Base-by-base conservation (phyloP, 2,329 filamentous ascomycete species). In the Nothomitra cinnamomea region DNA sequence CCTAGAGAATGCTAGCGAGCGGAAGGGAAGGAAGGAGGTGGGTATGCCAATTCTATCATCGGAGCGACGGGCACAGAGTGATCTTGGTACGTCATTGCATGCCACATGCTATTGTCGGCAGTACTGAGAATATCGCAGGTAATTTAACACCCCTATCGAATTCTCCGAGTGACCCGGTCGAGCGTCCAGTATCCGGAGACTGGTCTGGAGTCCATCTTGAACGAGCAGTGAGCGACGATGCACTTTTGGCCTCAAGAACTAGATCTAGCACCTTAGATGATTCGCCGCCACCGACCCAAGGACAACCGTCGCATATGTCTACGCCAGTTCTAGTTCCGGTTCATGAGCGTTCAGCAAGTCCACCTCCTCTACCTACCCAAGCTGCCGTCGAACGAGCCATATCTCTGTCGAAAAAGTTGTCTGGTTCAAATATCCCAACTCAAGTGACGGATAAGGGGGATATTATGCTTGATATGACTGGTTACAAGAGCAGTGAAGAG, bases 401-500 rank as follows among this genome's bases (percentile, higher is more conserved):
- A 63, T 80, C 83, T 25, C 74, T 98, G 10, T 95, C 90, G 8
- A 85, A 87, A 64, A 89, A 89, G 65, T 76, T 98, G 2, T 86
- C 86, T 47, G 83, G 80, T 2, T 92, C 85, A 49, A 95, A 96
- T 63, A 96, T 98, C 56, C 87, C 88, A 4, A 92, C 84, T 55
- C 83, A 87, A 58, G 82, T 98, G n/a, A 96, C 85, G 1, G 88
- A 94, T 55, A 84, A 79, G 0, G 92, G 92, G 15, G 92, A 98
- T 67, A 72, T 98, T 54, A 96, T 96, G 88, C 72, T 98, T 52
- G 92, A 98, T 66, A 95, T 98, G 89, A 89, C 88, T 0, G 87
- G 87, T 0, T 95, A 95, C 70, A 96, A 95, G 67, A 86, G 83
- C 65, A 94, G 82, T 62, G 90, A 96, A 60, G 87, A 94, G 61